Conservation (phyloP, 148 eudicot genomes). For the Spergularia marina region DNA sequence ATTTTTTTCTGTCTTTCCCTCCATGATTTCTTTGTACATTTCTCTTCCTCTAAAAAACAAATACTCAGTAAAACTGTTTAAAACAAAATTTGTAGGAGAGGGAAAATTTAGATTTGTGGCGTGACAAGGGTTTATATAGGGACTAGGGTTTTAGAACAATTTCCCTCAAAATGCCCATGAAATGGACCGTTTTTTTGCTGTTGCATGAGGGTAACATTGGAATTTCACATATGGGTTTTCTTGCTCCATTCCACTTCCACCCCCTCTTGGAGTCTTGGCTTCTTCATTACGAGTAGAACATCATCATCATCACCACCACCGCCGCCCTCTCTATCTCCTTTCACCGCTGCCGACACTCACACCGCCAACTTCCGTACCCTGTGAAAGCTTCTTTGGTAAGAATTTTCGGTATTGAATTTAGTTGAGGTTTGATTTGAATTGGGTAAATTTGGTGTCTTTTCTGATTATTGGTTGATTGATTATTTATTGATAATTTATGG, state of each 20-base stretch:
- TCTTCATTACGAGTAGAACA: too few relatives aligned
- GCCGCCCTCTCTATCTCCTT: too few relatives aligned
- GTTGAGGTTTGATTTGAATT: neutral
- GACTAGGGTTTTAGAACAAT: too few relatives aligned
- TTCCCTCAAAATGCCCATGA: neutral
- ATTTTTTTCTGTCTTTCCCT: neutral
- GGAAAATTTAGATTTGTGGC: neutral
- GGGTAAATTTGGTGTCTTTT: neutral
- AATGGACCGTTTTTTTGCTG: neutral
- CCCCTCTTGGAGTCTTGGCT: too few relatives aligned
- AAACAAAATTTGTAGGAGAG: neutral
- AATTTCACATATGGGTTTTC: neutral
- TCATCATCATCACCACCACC: too few relatives aligned
- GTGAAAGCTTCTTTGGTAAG: too few relatives aligned
- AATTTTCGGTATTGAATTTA: neutral
- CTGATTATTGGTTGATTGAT: neutral
- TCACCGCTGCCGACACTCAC: too few relatives aligned
- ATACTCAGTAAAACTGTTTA: neutral
- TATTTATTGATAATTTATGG: neutral
- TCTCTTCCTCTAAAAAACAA: too few relatives aligned
- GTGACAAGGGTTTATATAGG: too few relatives aligned
- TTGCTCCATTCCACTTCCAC: too few relatives aligned
- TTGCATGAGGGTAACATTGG: neutral
- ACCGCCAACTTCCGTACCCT: too few relatives aligned
- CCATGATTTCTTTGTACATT: neutral